phyloP scores from a whole-genome alignment of 768 basidiomycete genomes.

The Tulasnella sp. region DNA sequence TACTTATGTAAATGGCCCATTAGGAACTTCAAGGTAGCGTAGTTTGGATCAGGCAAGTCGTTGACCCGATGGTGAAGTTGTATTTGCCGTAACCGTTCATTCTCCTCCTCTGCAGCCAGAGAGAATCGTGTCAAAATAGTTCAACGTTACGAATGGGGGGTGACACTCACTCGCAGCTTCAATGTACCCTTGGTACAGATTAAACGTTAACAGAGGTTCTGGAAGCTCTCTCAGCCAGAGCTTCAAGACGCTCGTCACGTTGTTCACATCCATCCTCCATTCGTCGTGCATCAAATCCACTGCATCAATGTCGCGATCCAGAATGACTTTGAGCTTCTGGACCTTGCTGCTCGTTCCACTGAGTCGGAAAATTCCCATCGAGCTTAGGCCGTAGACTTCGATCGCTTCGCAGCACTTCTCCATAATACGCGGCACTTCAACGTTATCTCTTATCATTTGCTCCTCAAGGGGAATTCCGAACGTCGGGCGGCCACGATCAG shows the following conservation, averaged over 20 bases:
- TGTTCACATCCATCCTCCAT: constrained; percentile 93
- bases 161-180: constrained; percentile 82
- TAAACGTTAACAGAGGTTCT: constrained; percentile 81
- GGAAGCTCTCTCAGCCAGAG: constrained; percentile 95
- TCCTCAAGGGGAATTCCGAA: constrained; percentile 91
- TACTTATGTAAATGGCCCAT: constrained; percentile 91
- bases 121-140: constrained; percentile 5
- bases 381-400: constrained; percentile 78
- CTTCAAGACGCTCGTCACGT: constrained; percentile 90
- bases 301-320: constrained; percentile 86
- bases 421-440: constrained; percentile 83
- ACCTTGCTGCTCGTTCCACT: constrained; percentile 90
- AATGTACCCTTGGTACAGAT: constrained; percentile 86
- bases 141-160: neutral
- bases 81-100: constrained; percentile 92
- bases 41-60: constrained; percentile 97
- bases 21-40: constrained; percentile 93
- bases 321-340: constrained; percentile 67
- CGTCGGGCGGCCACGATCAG: constrained; percentile 69
- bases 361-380: constrained; percentile 89
- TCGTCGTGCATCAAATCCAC: constrained; percentile 86
- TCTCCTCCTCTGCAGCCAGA: constrained; percentile 67
- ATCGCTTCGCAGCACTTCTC: constrained; percentile 88
- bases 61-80: constrained; percentile 96
- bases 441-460: constrained; percentile 87